Evolutionary conservation across 768 basidiomycete species (phyloP).

Genomic region (Lentinus brumalis): DNA sequence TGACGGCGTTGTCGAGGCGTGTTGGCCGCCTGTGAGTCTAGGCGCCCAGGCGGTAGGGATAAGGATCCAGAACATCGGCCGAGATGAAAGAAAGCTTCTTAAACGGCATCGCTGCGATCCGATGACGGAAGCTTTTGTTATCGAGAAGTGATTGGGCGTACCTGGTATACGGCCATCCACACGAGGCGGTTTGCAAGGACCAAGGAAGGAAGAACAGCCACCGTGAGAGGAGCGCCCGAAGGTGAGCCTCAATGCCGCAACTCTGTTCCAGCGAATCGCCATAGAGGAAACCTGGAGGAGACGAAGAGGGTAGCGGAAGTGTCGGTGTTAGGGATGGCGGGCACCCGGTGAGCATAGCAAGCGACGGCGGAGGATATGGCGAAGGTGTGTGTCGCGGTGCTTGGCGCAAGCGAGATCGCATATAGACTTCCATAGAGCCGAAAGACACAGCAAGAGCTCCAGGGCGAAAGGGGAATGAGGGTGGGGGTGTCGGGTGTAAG

Average conservation of each 20-base stretch:
- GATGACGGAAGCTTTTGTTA: neutral
- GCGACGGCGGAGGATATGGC: too few species aligned
- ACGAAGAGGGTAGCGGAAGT: too few species aligned
- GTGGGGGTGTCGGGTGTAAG: too few species aligned
- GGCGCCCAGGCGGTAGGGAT: neutral
- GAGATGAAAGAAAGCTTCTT: neutral
- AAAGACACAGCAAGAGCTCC: too few species aligned
- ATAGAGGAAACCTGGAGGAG: neutral
- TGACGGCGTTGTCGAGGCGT: constrained; percentile 2
- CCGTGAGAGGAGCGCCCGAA: neutral
- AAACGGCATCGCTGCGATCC: too few species aligned
- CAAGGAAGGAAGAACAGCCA: neutral
- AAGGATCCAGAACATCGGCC: neutral
- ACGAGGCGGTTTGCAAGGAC: neutral
- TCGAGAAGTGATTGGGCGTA: neutral
- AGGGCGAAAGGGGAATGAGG: too few species aligned
- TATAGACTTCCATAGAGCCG: too few species aligned
- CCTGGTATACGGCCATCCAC: neutral
- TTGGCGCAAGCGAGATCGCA: too few species aligned
- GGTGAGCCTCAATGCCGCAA: neutral
- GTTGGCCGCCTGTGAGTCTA: neutral
- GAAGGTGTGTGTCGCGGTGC: too few species aligned
- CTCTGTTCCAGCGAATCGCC: neutral
- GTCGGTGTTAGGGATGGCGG: too few species aligned
- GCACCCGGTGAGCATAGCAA: too few species aligned